phyloP scores from a whole-genome alignment of 2,329 filamentous ascomycete genomes.

The Aspergillus quadricinctus region DNA sequence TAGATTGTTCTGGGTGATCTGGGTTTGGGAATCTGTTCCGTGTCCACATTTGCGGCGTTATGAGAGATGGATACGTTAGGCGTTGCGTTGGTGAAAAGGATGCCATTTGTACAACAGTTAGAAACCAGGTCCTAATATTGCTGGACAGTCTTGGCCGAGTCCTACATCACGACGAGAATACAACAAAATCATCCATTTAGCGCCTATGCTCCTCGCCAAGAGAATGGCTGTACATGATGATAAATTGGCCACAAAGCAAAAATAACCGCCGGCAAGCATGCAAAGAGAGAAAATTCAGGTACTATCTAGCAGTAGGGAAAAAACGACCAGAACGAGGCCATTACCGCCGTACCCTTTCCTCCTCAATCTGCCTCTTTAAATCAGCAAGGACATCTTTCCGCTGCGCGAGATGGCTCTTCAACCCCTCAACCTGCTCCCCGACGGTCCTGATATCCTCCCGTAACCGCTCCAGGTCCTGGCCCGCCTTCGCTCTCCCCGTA shows the following conservation, averaged over 20 bases:
- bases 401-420: conserved; percentile 75
- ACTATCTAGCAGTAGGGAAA: conserved; percentile 3
- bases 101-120: conserved; percentile 10
- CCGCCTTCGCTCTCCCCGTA: conserved; percentile 52
- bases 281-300: conserved; percentile 5
- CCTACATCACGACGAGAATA: conserved; percentile 1
- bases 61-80: background rate
- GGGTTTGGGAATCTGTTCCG: background rate
- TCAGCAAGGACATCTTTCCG: conserved; percentile 72
- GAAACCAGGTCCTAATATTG: background rate
- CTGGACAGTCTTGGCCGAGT: background rate
- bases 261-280: conserved; percentile 1
- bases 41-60: background rate
- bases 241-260: conserved; percentile 12
- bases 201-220: conserved; percentile 32
- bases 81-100: background rate
- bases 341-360: conserved; percentile 63
- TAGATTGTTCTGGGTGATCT: background rate
- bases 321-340: conserved; percentile 2
- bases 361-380: conserved; percentile 76
- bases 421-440: conserved; percentile 87
- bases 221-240: conserved; percentile 31
- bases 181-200: conserved; percentile 22
- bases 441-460: conserved; percentile 83
- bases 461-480: conserved; percentile 70